phyloP scores from a whole-genome alignment of 352 stramenopile genomes.

The Globisporangium canariense region DNA sequence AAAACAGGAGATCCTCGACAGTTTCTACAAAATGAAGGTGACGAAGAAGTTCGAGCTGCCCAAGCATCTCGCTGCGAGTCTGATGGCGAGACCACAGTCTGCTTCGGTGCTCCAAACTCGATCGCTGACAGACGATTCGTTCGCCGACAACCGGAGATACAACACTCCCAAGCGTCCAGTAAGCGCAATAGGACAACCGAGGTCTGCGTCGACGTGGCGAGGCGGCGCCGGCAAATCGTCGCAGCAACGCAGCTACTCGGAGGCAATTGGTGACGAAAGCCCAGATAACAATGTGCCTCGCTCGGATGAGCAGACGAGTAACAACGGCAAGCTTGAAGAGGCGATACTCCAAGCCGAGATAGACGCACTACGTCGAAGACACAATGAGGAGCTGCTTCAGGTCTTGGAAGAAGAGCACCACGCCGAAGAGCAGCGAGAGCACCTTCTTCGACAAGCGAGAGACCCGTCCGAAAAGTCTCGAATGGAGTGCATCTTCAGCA shows the following conservation, averaged over 20 bases:
- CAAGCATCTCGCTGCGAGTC: constrained; percentile 39
- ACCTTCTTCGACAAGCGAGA: constrained; percentile 44
- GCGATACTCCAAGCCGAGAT: constrained; percentile 31
- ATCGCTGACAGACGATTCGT: constrained; percentile 26
- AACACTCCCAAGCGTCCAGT: constrained; percentile 23
- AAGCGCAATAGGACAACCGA: constrained; percentile 32
- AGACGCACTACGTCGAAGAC: constrained; percentile 48
- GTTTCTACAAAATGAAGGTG: constrained; percentile 82
- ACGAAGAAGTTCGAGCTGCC: constrained; percentile 72
- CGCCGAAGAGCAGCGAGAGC: constrained; percentile 75
- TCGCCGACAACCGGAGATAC: background rate
- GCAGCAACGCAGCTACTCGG: constrained; percentile 4
- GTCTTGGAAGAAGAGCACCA: constrained; percentile 79
- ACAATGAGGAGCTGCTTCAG: constrained; percentile 71
- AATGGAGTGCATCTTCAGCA: constrained; percentile 69
- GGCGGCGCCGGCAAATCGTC: background rate
- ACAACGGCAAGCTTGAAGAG: constrained; percentile 15
- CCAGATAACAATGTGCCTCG: constrained; percentile 14
- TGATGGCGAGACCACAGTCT: constrained; percentile 33
- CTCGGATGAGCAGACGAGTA: background rate
- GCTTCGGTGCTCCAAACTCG: constrained; percentile 31
- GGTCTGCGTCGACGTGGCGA: constrained; percentile 15
- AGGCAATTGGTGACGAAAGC: constrained; percentile 9
- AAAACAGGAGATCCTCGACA: constrained; percentile 74
- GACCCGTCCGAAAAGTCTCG: constrained; percentile 36